Conservation (phyloP, 768 basidiomycete genomes). For the Tricholoma sp. region DNA sequence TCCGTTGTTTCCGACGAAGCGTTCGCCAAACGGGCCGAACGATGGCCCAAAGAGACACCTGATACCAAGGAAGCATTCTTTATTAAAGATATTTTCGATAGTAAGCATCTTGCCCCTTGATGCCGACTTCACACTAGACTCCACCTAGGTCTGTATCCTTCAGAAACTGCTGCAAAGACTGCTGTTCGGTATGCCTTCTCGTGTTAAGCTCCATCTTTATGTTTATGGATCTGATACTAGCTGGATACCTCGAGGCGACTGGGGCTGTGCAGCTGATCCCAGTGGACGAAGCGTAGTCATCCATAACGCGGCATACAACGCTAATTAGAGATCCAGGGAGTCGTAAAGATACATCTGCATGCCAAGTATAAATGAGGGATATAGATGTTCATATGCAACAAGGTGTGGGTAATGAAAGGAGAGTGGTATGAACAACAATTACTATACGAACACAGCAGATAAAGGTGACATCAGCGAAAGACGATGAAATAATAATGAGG, state of each 20-base stretch:
- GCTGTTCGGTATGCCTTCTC: slow-evolving; percentile 69
- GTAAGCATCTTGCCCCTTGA: slow-evolving; percentile 29
- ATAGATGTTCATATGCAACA: slow-evolving; percentile 14
- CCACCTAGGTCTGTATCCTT: slow-evolving; percentile 71
- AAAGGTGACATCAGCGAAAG: slow-evolving; percentile 12
- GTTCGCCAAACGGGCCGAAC: slow-evolving; percentile 63
- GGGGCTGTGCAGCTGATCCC: slow-evolving; percentile 94
- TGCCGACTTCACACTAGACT: slow-evolving; percentile 7
- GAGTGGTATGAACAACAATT: slow-evolving; percentile 14
- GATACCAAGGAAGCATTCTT: slow-evolving; percentile 97
- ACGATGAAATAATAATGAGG: slow-evolving; percentile 13
- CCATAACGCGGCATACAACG: slow-evolving; percentile 85
- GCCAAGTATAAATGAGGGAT: slow-evolving; percentile 18
- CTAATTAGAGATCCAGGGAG: slow-evolving; percentile 22
- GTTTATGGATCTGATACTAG: slow-evolving; percentile 30
- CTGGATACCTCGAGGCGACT: slow-evolving; percentile 94
- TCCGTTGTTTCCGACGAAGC: slow-evolving; percentile 73
- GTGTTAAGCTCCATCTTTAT: slow-evolving; percentile 2
- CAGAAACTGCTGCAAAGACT: slow-evolving; percentile 79
- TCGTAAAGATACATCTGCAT: slow-evolving; percentile 19
- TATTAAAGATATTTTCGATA: slow-evolving; percentile 89
- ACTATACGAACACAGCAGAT: slow-evolving; percentile 9
- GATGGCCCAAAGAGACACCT: slow-evolving; percentile 78
- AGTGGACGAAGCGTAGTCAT: slow-evolving; percentile 94
- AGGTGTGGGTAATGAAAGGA: slow-evolving; percentile 14